Evolutionary conservation across 495 filamentous ascomycete genomes (phyloP).

Genomic region (Glarea lozoyensis): DNA sequence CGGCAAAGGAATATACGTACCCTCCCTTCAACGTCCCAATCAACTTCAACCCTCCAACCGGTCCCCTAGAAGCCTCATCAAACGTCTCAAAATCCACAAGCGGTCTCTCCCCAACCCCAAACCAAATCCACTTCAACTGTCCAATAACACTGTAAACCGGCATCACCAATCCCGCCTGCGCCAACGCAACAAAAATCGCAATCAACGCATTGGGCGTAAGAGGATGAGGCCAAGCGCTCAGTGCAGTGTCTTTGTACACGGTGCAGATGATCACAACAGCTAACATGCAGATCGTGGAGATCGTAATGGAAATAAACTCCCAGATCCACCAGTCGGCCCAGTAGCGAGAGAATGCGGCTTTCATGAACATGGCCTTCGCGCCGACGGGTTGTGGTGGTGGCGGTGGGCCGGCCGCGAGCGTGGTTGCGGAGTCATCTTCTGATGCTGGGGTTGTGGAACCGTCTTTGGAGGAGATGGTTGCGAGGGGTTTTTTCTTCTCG

Average conservation of each 20-base stretch:
- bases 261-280: constrained; percentile 28
- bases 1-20: constrained; percentile 5
- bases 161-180: constrained; percentile 30
- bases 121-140: constrained; percentile 43
- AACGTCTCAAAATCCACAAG: constrained; percentile 33
- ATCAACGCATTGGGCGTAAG: constrained; percentile 40
- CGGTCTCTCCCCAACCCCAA: constrained; percentile 26
- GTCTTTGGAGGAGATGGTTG: too few relatives aligned
- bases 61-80: constrained; percentile 34
- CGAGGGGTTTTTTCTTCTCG: too few relatives aligned
- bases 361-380: too few relatives aligned
- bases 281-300: constrained; percentile 14
- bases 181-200: constrained; percentile 33
- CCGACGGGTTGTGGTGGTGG: too few relatives aligned
- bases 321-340: constrained; percentile 1
- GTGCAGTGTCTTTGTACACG: constrained; percentile 29
- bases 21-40: constrained; percentile 24
- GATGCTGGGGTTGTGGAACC: too few relatives aligned
- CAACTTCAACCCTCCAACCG: constrained; percentile 26
- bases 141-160: constrained; percentile 30
- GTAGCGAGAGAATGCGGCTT: too few relatives aligned
- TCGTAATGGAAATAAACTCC: neutral
- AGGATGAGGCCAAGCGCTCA: constrained; percentile 33
- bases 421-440: too few relatives aligned
- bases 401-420: too few relatives aligned